A percentile compares a stretch with the other conserved stretches of the same genome.
Evolutionary conservation across 176 grass and related monocot species (phyloP).

Genomic region (Oropetium thomaeum): DNA sequence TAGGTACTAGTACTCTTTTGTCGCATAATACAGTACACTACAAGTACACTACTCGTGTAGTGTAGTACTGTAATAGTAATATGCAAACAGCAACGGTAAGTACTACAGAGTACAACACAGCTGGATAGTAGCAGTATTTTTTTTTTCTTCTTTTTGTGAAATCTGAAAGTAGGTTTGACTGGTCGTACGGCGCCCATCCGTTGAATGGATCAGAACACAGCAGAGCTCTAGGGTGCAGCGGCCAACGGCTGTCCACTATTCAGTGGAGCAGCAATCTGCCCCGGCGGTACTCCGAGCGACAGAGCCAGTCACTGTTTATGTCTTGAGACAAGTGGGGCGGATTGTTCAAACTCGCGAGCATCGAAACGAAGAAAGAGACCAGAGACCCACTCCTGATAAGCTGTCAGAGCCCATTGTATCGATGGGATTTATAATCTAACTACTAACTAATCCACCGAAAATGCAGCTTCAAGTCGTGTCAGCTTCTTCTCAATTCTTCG

Average conservation of each 20-base stretch:
- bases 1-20: too few relatives aligned
- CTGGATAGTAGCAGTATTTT: too few relatives aligned
- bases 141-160: too few relatives aligned
- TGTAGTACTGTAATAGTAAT: too few relatives aligned
- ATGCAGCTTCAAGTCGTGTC: not conserved
- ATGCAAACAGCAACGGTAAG: not conserved
- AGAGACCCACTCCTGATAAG: not conserved
- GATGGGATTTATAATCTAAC: not conserved
- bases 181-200: not conserved
- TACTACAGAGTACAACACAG: too few relatives aligned
- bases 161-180: not conserved
- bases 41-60: too few relatives aligned
- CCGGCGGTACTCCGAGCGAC: too few relatives aligned
- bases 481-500: constrained; percentile 43
- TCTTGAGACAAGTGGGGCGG: not conserved
- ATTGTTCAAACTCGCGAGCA: not conserved
- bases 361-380: not conserved
- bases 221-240: not conserved
- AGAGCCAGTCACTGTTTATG: not conserved
- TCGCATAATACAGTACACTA: too few relatives aligned
- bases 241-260: not conserved
- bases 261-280: not conserved
- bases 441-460: constrained; percentile 9
- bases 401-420: not conserved
- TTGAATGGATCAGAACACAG: not conserved